Percentiles rank a stretch among this genome's conserved stretches.
phyloP scores from a whole-genome alignment of 768 basidiomycete species.

The Trametes cinnabarina region DNA sequence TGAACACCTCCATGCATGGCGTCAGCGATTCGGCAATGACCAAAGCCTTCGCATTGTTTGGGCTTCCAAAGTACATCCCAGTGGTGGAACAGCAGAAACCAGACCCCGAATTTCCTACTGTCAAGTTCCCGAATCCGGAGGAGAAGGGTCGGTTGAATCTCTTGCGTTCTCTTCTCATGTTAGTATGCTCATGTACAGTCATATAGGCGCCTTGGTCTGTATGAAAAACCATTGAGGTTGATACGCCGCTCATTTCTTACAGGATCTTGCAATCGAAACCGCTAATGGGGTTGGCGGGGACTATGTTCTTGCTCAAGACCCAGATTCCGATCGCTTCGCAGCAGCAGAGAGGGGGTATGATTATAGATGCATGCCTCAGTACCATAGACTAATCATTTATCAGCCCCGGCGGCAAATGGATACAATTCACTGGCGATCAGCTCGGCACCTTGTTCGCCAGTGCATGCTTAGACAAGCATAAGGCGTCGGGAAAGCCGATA shows the following conservation, averaged over 20 bases:
- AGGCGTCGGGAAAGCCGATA: slow-evolving; percentile 43
- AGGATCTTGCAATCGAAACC: slow-evolving; percentile 71
- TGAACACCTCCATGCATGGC: slow-evolving; percentile 90
- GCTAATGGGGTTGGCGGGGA: slow-evolving; percentile 51
- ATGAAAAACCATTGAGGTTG: not conserved
- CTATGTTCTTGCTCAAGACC: slow-evolving; percentile 86
- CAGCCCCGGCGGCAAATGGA: slow-evolving; percentile 59
- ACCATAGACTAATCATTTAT: not conserved
- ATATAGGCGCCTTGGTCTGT: slow-evolving; percentile 27
- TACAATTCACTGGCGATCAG: slow-evolving; percentile 81
- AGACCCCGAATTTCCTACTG: slow-evolving; percentile 85
- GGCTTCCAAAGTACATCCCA: slow-evolving; percentile 56
- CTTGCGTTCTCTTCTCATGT: not conserved
- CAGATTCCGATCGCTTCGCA: slow-evolving; percentile 81
- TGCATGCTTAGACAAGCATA: slow-evolving; percentile 44
- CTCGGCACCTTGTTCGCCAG: slow-evolving; percentile 61
- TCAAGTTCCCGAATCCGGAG: slow-evolving; percentile 86
- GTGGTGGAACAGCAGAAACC: slow-evolving; percentile 68
- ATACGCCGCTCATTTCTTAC: not conserved
- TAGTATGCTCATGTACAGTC: not conserved
- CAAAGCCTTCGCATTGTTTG: slow-evolving; percentile 55
- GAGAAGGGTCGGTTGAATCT: slow-evolving; percentile 60
- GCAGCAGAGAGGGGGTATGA: slow-evolving; percentile 62
- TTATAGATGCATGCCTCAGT: not conserved
- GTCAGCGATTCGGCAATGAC: slow-evolving; percentile 69